Evolutionary conservation across 179 eudicot genomes (phyloP), one percentile per base, ranked within the genome.

Genomic region (Vitellaria paradoxa): DNA sequence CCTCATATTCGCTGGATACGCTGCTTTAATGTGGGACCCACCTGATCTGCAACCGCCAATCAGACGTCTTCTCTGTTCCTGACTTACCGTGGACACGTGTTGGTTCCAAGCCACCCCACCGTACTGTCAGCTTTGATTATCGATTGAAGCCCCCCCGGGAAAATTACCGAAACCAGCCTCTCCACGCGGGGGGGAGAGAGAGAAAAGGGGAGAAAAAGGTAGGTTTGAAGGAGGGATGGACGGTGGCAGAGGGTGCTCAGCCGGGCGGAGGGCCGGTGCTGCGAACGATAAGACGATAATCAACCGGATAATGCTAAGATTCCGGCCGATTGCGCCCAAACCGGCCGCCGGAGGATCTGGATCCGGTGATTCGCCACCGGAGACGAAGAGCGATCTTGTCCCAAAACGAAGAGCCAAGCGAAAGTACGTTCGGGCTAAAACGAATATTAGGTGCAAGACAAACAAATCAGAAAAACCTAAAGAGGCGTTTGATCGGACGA

Each of bases 401-500:
- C 53, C 59, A 0, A 65, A 68, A 49, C 70, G 40, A 11, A 73
- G 86, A 73, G 60, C 82, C 0, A 83, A 86, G 73, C 75, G 84
- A 62, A 90, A 90, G 82, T 82, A 87, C 77, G 83, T 83, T 37
- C 74, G 86, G 68, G 77, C 79, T 70, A 77, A 77, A 15, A 76
- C 70, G 63, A 68, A 76, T 47, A 68, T 14, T 11, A 65, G 49
- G 76, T 49, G 72, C 57, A 81, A 24, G 61, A 76, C 6, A 20
- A 65, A 74, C 7, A 14, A 70, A 21, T 12, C 61, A 42, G 30
- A 5, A 18, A 42, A 46, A 20, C 4, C 63, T 61, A n/a, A 68
- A 10, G 20, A 49, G 9, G 26, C 63, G 61, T 1, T 21, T 6
- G 73, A 42, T 3, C 20, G 55, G 42, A 23, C 70, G 55, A 20